These are phyloP conservation scores for Pisolithus sp. DNA, from an alignment of 768 basidiomycete genomes.

Conservation along the genomic window DNA sequence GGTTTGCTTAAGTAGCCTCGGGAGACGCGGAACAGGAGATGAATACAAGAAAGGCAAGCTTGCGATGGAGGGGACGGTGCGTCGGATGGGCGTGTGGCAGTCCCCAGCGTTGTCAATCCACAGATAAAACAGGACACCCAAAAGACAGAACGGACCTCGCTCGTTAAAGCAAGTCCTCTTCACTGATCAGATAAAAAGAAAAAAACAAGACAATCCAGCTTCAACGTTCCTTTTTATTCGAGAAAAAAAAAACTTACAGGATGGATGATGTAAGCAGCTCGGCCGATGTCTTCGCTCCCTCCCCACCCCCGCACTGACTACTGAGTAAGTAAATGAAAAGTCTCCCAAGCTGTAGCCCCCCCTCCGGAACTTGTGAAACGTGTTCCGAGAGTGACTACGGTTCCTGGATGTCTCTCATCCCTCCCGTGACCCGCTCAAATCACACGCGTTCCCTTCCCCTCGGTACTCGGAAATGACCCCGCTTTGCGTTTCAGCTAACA, in stretches of 20 bases:
- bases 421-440: background rate
- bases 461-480: slow-evolving; percentile 1
- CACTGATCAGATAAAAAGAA: too few relatives aligned
- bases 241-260: too few relatives aligned
- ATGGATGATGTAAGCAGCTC: too few relatives aligned
- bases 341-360: background rate
- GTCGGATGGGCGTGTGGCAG: background rate
- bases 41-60: slow-evolving; percentile 2
- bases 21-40: slow-evolving; percentile 1
- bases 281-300: slow-evolving; percentile 11
- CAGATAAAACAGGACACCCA: background rate
- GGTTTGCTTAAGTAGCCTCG: slow-evolving; percentile 13
- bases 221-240: too few relatives aligned
- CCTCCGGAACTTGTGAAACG: slow-evolving; percentile 1
- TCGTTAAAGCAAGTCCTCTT: background rate
- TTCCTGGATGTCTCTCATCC: background rate
- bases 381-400: background rate
- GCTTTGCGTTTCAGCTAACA: background rate
- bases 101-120: background rate
- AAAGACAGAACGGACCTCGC: background rate
- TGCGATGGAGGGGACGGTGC: background rate
- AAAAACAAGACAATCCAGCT: too few relatives aligned
- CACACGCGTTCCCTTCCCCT: background rate
- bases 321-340: slow-evolving; percentile 1
- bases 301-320: slow-evolving; percentile 21